Base-by-base conservation (phyloP, 306 rosid species). In the Astragalus glycyphyllos region DNA sequence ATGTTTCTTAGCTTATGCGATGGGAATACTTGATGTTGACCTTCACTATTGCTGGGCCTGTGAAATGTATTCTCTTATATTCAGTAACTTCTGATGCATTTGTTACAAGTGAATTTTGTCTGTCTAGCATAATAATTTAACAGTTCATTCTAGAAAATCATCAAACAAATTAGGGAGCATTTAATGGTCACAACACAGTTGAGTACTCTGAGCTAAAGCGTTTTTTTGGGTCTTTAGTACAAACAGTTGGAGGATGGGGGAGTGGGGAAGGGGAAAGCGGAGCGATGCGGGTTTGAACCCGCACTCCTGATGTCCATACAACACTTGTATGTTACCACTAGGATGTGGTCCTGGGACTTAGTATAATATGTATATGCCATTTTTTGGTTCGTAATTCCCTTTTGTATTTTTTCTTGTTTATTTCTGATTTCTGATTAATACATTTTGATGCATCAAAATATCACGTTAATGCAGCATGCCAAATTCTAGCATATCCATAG, bases 21-120 rank as follows among this genome's bases (percentile, higher is more conserved):
- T 64, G 34, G 51, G 61, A 61, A 51, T 7, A 67, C 41, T 63
- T 49, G 65, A 15, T 63, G n/a, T 72, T 23, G 65, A 32, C 16
- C 44, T 29, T 13, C 45, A 15, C 60, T 50, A 37, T 31, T 69
- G 41, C 5, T 63, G 9, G 42, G 20, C 69, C 20, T 7, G 29
- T 55, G 46, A 23, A 31, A 45, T 42, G 13, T 69, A 45, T 17
- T 66, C 13, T 67, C 66, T 73, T 41, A 11, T 38, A 16, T 66
- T 68, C 4, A 11, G 35, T 13, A 79, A 59, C 38, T 66, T 57
- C 4, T 26, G 46, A 31, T 58, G 20, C 16, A 13, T 58, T 65
- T 48, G 0, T 65, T 58, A 17, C 37, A 11, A 46, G 13, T 26
- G 3, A 38, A 68, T 37, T 41, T 40, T 56, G 8, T 32, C 6